Evolutionary conservation across 192 early-diverging fungal genomes (phyloP).

Genomic region (Backusella circina): DNA sequence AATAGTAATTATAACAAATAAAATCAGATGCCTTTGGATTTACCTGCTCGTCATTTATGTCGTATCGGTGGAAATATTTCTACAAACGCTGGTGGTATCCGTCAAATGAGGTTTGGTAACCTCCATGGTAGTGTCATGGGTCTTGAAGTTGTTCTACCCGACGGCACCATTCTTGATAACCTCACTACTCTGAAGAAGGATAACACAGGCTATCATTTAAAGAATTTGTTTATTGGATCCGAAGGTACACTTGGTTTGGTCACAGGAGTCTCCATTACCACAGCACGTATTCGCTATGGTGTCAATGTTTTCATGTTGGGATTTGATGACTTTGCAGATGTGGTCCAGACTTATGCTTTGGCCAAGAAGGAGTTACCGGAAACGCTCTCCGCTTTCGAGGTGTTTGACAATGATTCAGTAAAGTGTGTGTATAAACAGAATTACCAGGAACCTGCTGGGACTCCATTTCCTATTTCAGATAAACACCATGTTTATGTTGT

Average conservation of each 20-base stretch:
- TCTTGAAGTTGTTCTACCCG: slow-evolving; percentile 86
- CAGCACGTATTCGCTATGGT: slow-evolving; percentile 50
- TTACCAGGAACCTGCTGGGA: slow-evolving; percentile 36
- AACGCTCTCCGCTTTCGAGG: slow-evolving; percentile 94
- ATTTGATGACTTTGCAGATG: slow-evolving; percentile 64
- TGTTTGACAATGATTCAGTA: slow-evolving; percentile 81
- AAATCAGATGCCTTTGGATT: slow-evolving; percentile 79
- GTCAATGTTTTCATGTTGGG: slow-evolving; percentile 75
- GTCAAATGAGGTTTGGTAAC: slow-evolving; percentile 87
- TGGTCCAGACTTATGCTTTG: slow-evolving; percentile 66
- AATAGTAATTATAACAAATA: background rate
- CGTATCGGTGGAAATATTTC: slow-evolving; percentile 97
- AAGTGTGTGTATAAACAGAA: slow-evolving; percentile 72
- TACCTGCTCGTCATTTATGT: slow-evolving; percentile 81
- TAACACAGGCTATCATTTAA: slow-evolving; percentile 93
- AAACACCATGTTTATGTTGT: slow-evolving; percentile 83
- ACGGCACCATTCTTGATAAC: slow-evolving; percentile 84
- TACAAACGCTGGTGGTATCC: slow-evolving; percentile 87
- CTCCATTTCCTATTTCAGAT: slow-evolving; percentile 58
- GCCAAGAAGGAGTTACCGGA: slow-evolving; percentile 79
- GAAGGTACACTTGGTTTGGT: slow-evolving; percentile 93
- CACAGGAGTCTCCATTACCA: slow-evolving; percentile 82
- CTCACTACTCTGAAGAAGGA: slow-evolving; percentile 85
- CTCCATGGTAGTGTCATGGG: slow-evolving; percentile 91
- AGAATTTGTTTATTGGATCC: slow-evolving; percentile 94